These are phyloP conservation scores for Dipodascus geniculatus DNA, from an alignment of 805 yeast genomes.

Conservation along the genomic window DNA sequence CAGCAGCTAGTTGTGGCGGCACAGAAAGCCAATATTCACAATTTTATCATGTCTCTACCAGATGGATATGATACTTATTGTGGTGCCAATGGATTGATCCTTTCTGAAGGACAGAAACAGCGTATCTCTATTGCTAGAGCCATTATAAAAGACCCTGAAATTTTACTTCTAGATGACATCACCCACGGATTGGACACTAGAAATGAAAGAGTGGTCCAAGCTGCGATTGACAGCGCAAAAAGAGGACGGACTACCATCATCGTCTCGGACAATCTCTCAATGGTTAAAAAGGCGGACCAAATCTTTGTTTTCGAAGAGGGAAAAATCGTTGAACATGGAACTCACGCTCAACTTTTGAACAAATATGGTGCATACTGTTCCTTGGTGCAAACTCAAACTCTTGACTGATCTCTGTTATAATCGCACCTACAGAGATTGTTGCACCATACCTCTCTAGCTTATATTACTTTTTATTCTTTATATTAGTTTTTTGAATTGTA, in stretches of 20 bases:
- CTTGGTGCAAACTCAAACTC: slow-evolving; percentile 28
- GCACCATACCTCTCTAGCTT: too few species aligned
- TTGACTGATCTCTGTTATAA: slow-evolving; percentile 18
- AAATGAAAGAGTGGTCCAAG: slow-evolving; percentile 40
- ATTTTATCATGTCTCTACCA: slow-evolving; percentile 35
- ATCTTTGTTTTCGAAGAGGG: slow-evolving; percentile 56
- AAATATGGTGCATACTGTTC: slow-evolving; percentile 28
- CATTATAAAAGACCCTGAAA: slow-evolving; percentile 43
- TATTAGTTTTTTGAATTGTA: neutral
- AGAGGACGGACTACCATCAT: slow-evolving; percentile 66
- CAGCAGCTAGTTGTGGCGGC: slow-evolving; percentile 31
- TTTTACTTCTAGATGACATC: slow-evolving; percentile 48
- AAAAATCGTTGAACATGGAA: slow-evolving; percentile 46
- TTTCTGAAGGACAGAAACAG: slow-evolving; percentile 63
- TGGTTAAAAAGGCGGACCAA: slow-evolving; percentile 49
- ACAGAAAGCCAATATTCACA: slow-evolving; percentile 37
- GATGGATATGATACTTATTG: slow-evolving; percentile 41
- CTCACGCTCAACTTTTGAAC: slow-evolving; percentile 36
- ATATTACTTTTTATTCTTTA: neutral
- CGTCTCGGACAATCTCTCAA: slow-evolving; percentile 72
- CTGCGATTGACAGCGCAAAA: slow-evolving; percentile 59
- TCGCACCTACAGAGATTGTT: neutral
- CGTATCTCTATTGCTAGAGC: slow-evolving; percentile 57
- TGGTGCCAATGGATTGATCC: slow-evolving; percentile 37
- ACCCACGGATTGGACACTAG: slow-evolving; percentile 41